Conservation (phyloP, 83 land plant genomes). For the Isoetes engelmannii region DNA sequence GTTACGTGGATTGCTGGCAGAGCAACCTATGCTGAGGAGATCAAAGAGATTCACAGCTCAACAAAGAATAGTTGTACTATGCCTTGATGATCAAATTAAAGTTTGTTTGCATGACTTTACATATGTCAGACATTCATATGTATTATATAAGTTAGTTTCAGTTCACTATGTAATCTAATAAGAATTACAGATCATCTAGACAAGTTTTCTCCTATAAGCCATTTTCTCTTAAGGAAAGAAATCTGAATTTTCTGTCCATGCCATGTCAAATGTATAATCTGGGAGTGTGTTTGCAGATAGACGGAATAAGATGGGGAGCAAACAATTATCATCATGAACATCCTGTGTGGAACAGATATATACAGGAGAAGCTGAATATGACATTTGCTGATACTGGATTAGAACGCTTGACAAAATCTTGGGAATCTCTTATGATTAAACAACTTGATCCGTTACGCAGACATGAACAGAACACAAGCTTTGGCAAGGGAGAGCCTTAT, state of each 20-base stretch:
- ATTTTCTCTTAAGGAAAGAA: too few species aligned
- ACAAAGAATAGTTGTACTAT: too few species aligned
- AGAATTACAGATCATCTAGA: too few species aligned
- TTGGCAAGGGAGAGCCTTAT: background rate
- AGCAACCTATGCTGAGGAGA: too few species aligned
- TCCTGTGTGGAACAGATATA: background rate
- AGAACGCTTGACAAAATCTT: background rate
- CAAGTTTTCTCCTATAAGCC: too few species aligned
- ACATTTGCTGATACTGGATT: background rate
- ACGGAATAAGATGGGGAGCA: slow-evolving; percentile 1
- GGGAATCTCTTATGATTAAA: background rate
- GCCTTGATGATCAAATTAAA: too few species aligned
- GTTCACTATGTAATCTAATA: background rate
- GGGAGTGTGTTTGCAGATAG: background rate
- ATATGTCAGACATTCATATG: too few species aligned
- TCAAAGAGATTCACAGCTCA: background rate
- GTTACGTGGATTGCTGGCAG: too few species aligned
- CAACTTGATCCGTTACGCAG: background rate
- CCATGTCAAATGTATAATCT: too few species aligned
- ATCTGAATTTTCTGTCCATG: too few species aligned
- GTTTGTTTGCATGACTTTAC: too few species aligned
- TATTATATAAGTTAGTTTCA: too few species aligned
- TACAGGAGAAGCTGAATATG: background rate
- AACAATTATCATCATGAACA: background rate
- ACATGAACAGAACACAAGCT: background rate